Conservation (phyloP, 805 yeast species). For the Myxozyma udenii region DNA sequence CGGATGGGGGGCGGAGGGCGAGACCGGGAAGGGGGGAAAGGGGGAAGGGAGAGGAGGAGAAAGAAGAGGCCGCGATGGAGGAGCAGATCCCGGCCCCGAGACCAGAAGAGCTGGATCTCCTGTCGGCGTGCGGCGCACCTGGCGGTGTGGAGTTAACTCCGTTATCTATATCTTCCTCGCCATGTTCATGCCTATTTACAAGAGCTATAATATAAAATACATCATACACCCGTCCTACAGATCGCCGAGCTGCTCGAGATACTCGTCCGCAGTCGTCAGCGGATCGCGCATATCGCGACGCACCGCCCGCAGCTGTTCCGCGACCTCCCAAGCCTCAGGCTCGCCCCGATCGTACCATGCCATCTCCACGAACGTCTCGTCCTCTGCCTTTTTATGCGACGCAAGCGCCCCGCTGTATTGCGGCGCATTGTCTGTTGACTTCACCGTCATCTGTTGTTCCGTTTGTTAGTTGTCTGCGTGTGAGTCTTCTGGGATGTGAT, state of each 20-base stretch:
- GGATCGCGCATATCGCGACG: constrained; percentile 26
- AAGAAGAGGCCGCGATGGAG: background rate
- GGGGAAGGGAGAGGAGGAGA: background rate
- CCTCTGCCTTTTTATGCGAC: constrained; percentile 61
- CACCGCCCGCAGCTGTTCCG: constrained; percentile 32
- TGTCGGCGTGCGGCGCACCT: too few species aligned
- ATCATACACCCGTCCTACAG: too few species aligned
- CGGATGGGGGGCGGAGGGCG: background rate
- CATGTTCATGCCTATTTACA: too few species aligned
- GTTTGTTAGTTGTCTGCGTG: too few species aligned
- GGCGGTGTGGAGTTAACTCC: too few species aligned
- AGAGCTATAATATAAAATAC: too few species aligned
- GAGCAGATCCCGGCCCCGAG: too few species aligned
- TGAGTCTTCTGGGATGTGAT: too few species aligned
- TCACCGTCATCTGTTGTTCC: constrained; percentile 55
- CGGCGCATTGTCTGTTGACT: constrained; percentile 54
- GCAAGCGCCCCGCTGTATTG: constrained; percentile 67
- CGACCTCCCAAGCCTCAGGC: constrained; percentile 37
- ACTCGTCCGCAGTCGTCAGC: constrained; percentile 29
- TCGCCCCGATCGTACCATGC: constrained; percentile 47
- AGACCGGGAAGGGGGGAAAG: background rate
- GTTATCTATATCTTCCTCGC: too few species aligned
- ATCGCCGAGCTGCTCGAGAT: constrained; percentile 23
- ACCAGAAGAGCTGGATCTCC: too few species aligned
- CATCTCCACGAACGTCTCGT: constrained; percentile 49